Conservation (phyloP, 225 moss, liverwort and hornwort species). For the Neckera pumila region DNA sequence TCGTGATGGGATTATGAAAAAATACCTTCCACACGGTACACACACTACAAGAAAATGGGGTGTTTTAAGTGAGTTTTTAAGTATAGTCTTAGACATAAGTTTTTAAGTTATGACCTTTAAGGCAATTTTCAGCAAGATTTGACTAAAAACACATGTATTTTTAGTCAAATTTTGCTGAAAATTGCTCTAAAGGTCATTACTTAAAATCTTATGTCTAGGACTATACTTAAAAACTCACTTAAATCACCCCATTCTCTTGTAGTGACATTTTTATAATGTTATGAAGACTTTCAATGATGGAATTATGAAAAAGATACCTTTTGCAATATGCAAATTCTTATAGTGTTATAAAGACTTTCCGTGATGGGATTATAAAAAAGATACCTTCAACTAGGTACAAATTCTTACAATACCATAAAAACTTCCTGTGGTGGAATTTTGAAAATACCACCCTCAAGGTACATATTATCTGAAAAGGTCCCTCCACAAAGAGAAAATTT, state of each 20-base stretch:
- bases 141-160: too few relatives aligned
- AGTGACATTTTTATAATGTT: rapidly evolving
- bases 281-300: background rate
- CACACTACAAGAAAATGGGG: too few relatives aligned
- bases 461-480: background rate
- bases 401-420: background rate
- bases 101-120: too few relatives aligned
- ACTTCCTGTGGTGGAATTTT: background rate
- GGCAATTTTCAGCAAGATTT: too few relatives aligned
- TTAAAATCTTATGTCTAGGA: too few relatives aligned
- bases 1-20: background rate
- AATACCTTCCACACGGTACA: background rate
- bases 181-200: too few relatives aligned
- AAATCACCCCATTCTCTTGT: too few relatives aligned
- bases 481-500: background rate
- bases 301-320: too few relatives aligned
- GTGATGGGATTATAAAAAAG: background rate
- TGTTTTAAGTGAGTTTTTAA: too few relatives aligned
- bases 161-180: too few relatives aligned
- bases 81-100: too few relatives aligned
- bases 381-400: background rate
- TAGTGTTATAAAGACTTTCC: rapidly evolving
- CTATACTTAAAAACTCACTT: too few relatives aligned
- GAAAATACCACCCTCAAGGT: background rate
- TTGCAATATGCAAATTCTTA: background rate